Evolutionary conservation across 2,329 filamentous ascomycete genomes (phyloP), one percentile per base, ranked within the genome.

Genomic region (Talaromyces rugulosus): DNA sequence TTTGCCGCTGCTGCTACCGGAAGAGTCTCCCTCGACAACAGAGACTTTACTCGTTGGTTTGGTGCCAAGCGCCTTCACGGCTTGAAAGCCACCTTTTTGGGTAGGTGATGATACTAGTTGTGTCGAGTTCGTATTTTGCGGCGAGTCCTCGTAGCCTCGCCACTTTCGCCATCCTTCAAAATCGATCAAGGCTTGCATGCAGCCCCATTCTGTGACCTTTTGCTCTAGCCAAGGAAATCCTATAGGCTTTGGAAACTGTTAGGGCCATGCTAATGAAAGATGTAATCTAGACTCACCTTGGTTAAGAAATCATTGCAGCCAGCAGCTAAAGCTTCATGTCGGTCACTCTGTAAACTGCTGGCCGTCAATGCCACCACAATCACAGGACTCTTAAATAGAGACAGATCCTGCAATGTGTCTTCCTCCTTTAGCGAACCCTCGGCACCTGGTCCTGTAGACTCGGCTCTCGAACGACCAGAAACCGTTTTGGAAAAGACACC

Each of bases 181-280:
- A 79, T 99, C 95, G 71, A 99, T 98, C 28, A 99, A 84, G 9
- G 95, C 95, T 80, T 98, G 95, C 95, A 99, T 99, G 80, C 95
- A 98, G 61, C 95, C 95, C 95, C 95, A 99, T 82, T 99, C 95
- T 79, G 96, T 97, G 68, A 98, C 93, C 76, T 99, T 99, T 62
- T 94, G 87, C 75, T 97, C 92, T 30, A 99, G 85, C 93, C 94
- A 99, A 63, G 96, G 90, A 72, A 97, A 97, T 74, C 96, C 96
- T 68, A 99, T 94, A 23, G 95, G 95, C 91, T 96, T 72, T 51
- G 55, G 34, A 12, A 65, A 14, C 55, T 40, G 18, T 59, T 58
- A 40, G 33, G 28, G 50, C 62, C 27, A 66, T 52, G 52, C 58
- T 63, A 66, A 59, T 33, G 28, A n/a, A 9, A 7, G 3, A 40